Evolutionary conservation across 2,329 filamentous ascomycete species (phyloP).

Genomic region (Nemania diffusa): DNA sequence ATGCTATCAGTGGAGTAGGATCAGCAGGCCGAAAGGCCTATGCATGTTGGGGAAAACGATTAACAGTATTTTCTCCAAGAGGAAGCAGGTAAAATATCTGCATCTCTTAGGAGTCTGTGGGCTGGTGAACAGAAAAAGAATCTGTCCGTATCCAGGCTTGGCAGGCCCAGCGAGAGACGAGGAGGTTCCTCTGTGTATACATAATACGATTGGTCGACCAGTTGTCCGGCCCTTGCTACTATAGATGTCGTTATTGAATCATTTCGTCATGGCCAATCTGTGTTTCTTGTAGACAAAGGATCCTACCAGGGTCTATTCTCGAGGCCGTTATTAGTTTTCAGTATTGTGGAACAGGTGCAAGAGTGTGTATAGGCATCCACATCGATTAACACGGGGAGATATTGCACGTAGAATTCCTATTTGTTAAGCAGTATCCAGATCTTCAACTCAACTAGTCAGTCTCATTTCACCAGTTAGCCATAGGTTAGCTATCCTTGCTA

Average conservation of each 20-base stretch:
- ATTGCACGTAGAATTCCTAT: background rate
- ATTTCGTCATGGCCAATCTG: background rate
- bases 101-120: background rate
- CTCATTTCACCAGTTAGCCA: no score
- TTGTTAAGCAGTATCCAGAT: background rate
- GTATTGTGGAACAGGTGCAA: background rate
- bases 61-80: slow-evolving; percentile 17
- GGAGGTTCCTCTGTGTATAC: slow-evolving; percentile 27
- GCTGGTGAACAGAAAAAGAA: slow-evolving; percentile 24
- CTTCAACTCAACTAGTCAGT: no score
- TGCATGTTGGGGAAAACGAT: slow-evolving; percentile 4
- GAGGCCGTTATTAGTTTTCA: background rate
- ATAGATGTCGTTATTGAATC: background rate
- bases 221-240: background rate
- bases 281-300: background rate
- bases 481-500: no score
- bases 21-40: slow-evolving; percentile 12
- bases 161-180: slow-evolving; percentile 30
- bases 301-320: background rate
- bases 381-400: background rate
- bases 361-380: background rate
- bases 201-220: slow-evolving; percentile 29
- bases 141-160: slow-evolving; percentile 27
- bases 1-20: slow-evolving; percentile 18
- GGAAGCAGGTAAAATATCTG: slow-evolving; percentile 19